phyloP scores from a whole-genome alignment of 2,329 filamentous ascomycete species.

The Alternaria postmessia region DNA sequence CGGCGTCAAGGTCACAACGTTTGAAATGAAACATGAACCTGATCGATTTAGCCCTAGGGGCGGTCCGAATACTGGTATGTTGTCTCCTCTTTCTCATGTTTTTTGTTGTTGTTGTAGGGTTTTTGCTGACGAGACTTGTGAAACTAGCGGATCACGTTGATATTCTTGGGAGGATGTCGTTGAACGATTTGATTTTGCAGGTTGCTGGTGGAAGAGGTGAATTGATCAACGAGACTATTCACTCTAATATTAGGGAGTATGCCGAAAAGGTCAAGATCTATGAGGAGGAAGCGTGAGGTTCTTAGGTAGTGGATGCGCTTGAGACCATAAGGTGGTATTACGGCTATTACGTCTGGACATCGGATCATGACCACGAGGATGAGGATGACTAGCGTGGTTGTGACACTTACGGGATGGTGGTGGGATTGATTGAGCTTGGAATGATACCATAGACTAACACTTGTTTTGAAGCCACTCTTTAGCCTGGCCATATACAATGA shows the following conservation, averaged over 20 bases:
- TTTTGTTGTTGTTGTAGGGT: background rate
- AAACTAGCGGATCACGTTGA: constrained; percentile 86
- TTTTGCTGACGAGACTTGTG: constrained; percentile 11
- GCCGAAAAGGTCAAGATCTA: constrained; percentile 83
- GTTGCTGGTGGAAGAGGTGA: constrained; percentile 87
- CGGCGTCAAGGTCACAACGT: constrained; percentile 79
- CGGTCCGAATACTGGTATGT: constrained; percentile 68
- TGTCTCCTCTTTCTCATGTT: background rate
- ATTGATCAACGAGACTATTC: constrained; percentile 76
- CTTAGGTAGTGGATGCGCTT: background rate
- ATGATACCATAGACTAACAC: constrained; percentile 23
- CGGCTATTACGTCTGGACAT: background rate
- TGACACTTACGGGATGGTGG: background rate
- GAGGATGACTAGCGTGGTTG: background rate
- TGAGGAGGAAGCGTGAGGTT: constrained; percentile 56
- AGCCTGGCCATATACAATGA: too few relatives aligned
- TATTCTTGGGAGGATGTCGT: constrained; percentile 84
- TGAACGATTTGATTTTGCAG: constrained; percentile 89
- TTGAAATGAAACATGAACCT: constrained; percentile 96
- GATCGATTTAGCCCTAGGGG: constrained; percentile 87
- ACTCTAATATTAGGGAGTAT: constrained; percentile 84
- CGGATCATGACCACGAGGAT: background rate
- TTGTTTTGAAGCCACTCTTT: background rate
- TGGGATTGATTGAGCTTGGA: background rate
- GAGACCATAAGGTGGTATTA: background rate